phyloP scores from a whole-genome alignment of 1,284 basidiomycete genomes.

The Ceratobasidium sp. region DNA sequence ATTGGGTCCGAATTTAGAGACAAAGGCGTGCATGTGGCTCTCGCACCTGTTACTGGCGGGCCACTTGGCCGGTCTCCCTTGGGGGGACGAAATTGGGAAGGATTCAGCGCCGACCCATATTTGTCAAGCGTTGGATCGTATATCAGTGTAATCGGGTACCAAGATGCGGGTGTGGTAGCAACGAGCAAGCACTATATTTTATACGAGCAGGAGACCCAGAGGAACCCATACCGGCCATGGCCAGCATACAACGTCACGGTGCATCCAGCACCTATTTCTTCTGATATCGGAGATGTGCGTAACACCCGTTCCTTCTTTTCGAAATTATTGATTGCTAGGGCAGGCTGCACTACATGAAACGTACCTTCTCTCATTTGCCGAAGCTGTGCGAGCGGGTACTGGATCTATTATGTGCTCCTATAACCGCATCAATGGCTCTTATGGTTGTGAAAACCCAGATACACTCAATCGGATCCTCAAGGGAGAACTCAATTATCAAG shows the following conservation, averaged over 20 bases:
- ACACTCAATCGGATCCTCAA: conserved; percentile 81
- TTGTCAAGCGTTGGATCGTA: conserved; percentile 44
- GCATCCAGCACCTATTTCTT: conserved; percentile 22
- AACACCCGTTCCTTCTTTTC: not conserved
- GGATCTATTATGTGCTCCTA: conserved; percentile 81
- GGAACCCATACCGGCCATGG: conserved; percentile 12
- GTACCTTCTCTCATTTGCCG: no score
- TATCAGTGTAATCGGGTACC: conserved; percentile 43
- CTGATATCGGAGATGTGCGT: conserved; percentile 40
- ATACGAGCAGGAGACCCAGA: conserved; percentile 40
- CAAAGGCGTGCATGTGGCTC: no score
- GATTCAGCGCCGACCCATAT: conserved; percentile 47
- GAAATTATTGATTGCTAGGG: no score
- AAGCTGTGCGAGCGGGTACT: conserved; percentile 76
- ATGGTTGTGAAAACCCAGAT: conserved; percentile 79
- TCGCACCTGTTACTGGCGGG: conserved; percentile 26
- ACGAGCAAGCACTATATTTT: conserved; percentile 51
- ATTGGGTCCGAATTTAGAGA: conserved; percentile 44
- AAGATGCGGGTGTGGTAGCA: conserved; percentile 56
- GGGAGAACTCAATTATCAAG: conserved; percentile 65
- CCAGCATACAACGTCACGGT: conserved; percentile 49
- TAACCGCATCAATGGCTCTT: conserved; percentile 71
- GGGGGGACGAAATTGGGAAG: conserved; percentile 57
- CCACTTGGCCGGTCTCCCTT: conserved; percentile 46
- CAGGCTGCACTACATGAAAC: conserved; percentile 62